A percentile compares a stretch with the other conserved stretches of the same genome.
These are phyloP conservation scores for Coemansia sp. DNA, from an alignment of 192 early-diverging fungal species.

Conservation along the genomic window DNA sequence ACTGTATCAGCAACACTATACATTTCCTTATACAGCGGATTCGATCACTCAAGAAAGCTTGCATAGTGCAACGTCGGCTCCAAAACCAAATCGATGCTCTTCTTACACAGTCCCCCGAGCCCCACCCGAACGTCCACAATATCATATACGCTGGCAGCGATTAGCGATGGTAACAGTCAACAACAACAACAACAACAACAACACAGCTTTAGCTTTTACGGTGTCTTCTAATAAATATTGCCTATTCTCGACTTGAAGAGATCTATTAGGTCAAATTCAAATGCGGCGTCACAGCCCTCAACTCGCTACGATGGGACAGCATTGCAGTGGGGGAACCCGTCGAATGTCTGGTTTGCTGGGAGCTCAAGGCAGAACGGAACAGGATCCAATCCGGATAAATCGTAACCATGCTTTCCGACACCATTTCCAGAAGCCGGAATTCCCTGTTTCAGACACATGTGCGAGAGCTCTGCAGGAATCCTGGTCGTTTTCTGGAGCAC, in stretches of 20 bases:
- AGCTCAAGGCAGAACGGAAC: background rate
- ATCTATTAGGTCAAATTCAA: too few species aligned
- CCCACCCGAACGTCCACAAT: background rate
- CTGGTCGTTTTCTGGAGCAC: conserved; percentile 52
- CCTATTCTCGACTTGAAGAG: too few species aligned
- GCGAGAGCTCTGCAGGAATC: conserved; percentile 54
- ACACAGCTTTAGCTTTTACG: too few species aligned
- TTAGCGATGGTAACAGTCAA: background rate
- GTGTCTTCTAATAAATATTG: too few species aligned
- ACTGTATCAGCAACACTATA: conserved; percentile 1
- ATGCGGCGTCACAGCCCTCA: too few species aligned
- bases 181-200: too few species aligned
- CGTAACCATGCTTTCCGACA: conserved; percentile 64
- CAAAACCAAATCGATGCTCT: background rate
- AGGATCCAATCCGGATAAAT: conserved; percentile 54
- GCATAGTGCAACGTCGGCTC: background rate
- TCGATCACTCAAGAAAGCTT: background rate
- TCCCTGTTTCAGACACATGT: conserved; percentile 24
- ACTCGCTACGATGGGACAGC: background rate
- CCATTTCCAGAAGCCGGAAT: conserved; percentile 66
- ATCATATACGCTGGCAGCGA: background rate
- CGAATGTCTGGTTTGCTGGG: conserved; percentile 4
- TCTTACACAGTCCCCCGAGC: background rate
- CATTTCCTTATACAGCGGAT: conserved; percentile 1
- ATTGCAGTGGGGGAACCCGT: background rate